Conservation (phyloP, 345 rosid genomes). For the Nephelium lappaceum region DNA sequence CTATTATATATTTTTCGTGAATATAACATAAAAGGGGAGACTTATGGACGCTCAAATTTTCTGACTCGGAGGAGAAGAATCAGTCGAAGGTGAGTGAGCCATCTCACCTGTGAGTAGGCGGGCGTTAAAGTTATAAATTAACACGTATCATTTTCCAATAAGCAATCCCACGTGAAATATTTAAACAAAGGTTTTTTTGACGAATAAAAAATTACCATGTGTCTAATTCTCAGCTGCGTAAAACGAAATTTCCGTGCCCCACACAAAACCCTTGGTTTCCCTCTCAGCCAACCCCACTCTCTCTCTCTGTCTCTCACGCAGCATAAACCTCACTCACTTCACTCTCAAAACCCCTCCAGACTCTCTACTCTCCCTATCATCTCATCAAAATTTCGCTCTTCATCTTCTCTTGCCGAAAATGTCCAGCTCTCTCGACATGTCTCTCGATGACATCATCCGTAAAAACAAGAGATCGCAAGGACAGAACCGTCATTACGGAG, state of each 20-base stretch:
- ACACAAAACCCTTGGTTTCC: neutral
- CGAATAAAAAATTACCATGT: neutral
- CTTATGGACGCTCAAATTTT: too few relatives aligned
- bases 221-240: neutral
- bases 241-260: neutral
- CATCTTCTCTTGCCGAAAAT: conserved; percentile 21
- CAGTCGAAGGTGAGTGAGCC: too few relatives aligned
- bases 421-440: conserved; percentile 48
- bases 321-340: neutral
- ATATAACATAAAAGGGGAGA: too few relatives aligned
- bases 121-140: too few relatives aligned
- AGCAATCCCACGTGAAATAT: too few relatives aligned
- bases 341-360: neutral
- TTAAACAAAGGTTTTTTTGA: too few relatives aligned
- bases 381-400: neutral
- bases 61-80: too few relatives aligned
- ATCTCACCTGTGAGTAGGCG: too few relatives aligned
- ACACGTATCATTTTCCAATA: too few relatives aligned
- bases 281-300: neutral
- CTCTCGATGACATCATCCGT: conserved; percentile 61
- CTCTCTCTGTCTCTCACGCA: neutral
- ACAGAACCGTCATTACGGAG: conserved; percentile 10
- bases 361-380: neutral
- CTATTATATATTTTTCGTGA: too few relatives aligned
- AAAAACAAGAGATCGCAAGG: conserved; percentile 29